Base-by-base conservation (phyloP, 169 alveolate genomes). In the Eimeria necatrix region DNA sequence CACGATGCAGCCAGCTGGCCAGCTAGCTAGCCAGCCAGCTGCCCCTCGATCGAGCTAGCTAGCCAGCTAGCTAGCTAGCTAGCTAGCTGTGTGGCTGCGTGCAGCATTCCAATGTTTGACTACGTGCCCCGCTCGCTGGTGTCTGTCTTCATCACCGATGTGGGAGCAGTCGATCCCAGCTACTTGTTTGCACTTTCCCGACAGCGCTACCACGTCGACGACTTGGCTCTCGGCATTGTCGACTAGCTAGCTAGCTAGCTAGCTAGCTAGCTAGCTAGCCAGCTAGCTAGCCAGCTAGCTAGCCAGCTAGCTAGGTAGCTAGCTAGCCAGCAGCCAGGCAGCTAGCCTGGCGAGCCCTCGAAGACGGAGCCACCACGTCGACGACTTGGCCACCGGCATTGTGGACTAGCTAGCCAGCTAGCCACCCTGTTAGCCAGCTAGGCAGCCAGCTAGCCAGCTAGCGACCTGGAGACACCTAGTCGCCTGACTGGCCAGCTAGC, bases 161-260 rank as follows among this genome's bases (percentile, higher is more conserved):
- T 84, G 24, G 91, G 91, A 2, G 73, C 91, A 52, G 22, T 84
- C 12, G 91, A 84, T 24, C 91, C 91, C 4, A 49, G 73, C 32
- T 84, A 59, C 78, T 26, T 84, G 26, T 84, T 52, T 56, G 26
- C 78, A n/a, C 52, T 84, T 32, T 52, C 91, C 16, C 20, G 24
- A 22, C 91, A 84, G 78, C 73, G 91, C 59, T 84, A 84, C 78
- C 78, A 84, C 78, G 51, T 84, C 78, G 91, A 84, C 22, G 91
- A 84, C 56, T 12, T 84, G 48, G 91, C 49, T 20, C 78, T 84
- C 60, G 24, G 78, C 78, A 24, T 68, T 14, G 48, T 84, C 24
- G 91, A 18, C n/a, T 68, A 68, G n/a, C n/a, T n/a, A n/a, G n/a
- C n/a, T n/a, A n/a, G n/a, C n/a, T n/a, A n/a, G n/a, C n/a, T n/a